Evolutionary conservation across 148 eudicot species (phyloP).

Genomic region (Dysphania ambrosioides): DNA sequence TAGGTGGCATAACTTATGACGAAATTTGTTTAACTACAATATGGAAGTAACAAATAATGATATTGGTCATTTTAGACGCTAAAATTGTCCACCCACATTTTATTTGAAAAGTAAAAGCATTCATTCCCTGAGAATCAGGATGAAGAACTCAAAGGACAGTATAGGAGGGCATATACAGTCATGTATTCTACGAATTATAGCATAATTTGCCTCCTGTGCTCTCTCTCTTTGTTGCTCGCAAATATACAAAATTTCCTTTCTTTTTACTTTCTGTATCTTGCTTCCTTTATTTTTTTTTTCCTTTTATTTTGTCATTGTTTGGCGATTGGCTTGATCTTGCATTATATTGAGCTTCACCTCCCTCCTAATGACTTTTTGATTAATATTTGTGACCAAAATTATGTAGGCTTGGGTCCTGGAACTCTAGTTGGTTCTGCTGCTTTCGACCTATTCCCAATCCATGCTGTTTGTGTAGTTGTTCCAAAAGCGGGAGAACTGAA

Average conservation of each 20-base stretch:
- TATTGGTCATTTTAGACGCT: too few relatives aligned
- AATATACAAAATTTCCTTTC: too few relatives aligned
- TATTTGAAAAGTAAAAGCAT: too few relatives aligned
- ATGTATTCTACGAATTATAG: too few relatives aligned
- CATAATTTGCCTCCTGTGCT: neutral
- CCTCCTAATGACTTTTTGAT: neutral
- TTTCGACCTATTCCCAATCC: conserved; percentile 90
- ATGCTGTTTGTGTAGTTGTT: conserved; percentile 91
- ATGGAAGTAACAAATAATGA: neutral
- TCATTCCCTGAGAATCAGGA: too few relatives aligned
- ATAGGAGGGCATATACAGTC: too few relatives aligned
- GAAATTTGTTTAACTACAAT: neutral
- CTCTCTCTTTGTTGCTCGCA: too few relatives aligned
- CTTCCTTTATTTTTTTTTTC: neutral
- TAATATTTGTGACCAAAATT: conserved; percentile 9
- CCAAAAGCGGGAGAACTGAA: conserved; percentile 92
- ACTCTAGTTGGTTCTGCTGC: conserved; percentile 99
- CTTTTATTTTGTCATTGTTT: neutral
- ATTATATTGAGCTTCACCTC: neutral
- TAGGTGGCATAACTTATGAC: neutral
- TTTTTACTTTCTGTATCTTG: too few relatives aligned
- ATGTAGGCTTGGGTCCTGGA: conserved; percentile 91
- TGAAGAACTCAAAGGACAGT: too few relatives aligned
- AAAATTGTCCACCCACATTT: too few relatives aligned
- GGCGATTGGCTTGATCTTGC: conserved; percentile 2